Percentiles rank a stretch among this genome's conserved stretches.
These are phyloP conservation scores for Trichoderma harzianum DNA, from an alignment of 2,329 filamentous ascomycete genomes.

Conservation along the genomic window DNA sequence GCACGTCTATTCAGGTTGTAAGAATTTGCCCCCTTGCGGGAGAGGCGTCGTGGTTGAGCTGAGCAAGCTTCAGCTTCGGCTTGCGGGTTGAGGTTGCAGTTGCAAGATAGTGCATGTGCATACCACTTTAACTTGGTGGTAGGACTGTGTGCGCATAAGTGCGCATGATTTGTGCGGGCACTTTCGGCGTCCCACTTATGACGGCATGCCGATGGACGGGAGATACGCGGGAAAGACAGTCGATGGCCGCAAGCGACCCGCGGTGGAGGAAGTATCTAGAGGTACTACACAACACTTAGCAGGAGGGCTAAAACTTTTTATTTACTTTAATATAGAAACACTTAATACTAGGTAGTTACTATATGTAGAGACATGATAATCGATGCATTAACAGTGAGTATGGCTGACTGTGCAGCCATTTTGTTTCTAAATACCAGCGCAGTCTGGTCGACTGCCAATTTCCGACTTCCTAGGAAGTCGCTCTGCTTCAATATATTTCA, in stretches of 20 bases:
- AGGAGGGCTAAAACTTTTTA: too few relatives aligned
- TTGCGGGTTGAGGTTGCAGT: neutral
- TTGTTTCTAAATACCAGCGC: too few relatives aligned
- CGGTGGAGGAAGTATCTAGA: neutral
- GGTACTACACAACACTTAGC: too few relatives aligned
- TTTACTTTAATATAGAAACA: too few relatives aligned
- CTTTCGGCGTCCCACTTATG: constrained; percentile 9
- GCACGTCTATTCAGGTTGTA: neutral
- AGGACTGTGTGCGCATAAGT: constrained; percentile 8
- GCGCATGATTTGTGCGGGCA: constrained; percentile 10
- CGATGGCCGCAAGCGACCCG: neutral
- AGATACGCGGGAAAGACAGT: neutral
- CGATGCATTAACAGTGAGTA: too few relatives aligned
- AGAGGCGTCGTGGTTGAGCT: neutral
- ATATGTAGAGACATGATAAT: too few relatives aligned
- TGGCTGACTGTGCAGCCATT: too few relatives aligned
- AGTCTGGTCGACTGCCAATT: too few relatives aligned
- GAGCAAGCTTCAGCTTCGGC: neutral
- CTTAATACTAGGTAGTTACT: too few relatives aligned
- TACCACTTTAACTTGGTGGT: neutral
- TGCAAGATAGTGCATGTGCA: neutral
- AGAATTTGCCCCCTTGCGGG: neutral
- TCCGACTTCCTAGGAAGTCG: too few relatives aligned
- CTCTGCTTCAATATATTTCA: too few relatives aligned
- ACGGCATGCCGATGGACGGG: neutral